Percentiles rank a stretch among this genome's conserved stretches.
Conservation (phyloP, 75 land plant genomes). For the Chamaecyparis obtusa region DNA sequence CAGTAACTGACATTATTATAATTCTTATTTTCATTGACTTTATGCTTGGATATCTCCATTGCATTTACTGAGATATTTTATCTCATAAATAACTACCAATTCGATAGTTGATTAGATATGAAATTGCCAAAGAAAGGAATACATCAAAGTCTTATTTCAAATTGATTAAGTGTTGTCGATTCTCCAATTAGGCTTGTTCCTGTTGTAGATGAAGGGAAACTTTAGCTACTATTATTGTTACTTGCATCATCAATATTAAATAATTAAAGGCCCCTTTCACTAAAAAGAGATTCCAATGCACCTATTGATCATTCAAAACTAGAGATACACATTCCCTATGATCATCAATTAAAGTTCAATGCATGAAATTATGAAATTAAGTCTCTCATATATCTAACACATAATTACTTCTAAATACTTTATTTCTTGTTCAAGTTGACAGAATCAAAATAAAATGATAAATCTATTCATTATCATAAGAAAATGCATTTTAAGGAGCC, state of each 20-base stretch:
- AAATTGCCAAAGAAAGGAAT: neutral
- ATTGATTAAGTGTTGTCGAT: conserved; percentile 31
- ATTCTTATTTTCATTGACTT: neutral
- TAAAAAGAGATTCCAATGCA: neutral
- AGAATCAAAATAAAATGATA: neutral
- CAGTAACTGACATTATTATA: neutral
- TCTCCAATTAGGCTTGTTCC: conserved; percentile 38
- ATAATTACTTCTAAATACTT: neutral
- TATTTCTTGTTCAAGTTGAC: neutral
- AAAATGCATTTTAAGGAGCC: neutral
- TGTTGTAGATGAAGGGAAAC: conserved; percentile 58
- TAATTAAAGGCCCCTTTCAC: neutral
- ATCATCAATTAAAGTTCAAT: neutral
- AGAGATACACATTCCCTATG: neutral
- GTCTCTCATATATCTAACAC: neutral
- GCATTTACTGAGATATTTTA: neutral
- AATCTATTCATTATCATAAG: neutral
- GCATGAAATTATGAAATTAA: neutral
- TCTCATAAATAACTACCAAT: neutral
- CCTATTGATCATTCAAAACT: neutral
- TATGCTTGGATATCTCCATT: neutral
- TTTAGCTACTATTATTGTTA: conserved; percentile 62
- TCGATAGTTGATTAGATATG: neutral
- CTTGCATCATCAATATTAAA: conserved; percentile 34
- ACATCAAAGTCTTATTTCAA: conserved; percentile 9